Evolutionary conservation across 345 rosid genomes (phyloP), one percentile per base, ranked within the genome.

Genomic region (Barbarea vulgaris): DNA sequence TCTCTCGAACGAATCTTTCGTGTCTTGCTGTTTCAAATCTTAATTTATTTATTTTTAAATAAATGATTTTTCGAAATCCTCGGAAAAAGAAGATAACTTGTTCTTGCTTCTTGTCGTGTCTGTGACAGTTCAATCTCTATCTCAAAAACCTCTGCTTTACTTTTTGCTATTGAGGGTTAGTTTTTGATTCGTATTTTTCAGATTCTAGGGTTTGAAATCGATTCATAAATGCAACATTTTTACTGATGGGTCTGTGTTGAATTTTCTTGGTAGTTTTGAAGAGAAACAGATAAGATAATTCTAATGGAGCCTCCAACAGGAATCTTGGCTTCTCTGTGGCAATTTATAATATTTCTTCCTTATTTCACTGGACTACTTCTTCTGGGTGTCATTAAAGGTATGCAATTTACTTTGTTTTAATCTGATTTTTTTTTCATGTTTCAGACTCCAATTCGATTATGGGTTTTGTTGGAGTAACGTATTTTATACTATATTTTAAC

Each of bases 281-380:
- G 48, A 63, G 41, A 68, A 58, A 4, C 6, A 3, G 17, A 55
- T 15, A 21, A 18, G 22, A 34, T 22, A 17, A 4, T 22, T 51
- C 4, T 8, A 19, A 94, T 95, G 99, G 97, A 89, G 86, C 96
- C 96, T 69, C 93, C 96, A 52, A 82, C 30, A 36, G 99, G 97
- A 25, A 31, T 89, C 58, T 77, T 80, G 72, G 79, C 93, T 83
- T 64, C 96, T 55, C 37, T 89, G 9, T 87, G 93, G 94, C 80
- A 73, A 70, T 90, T 95, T 37, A 69, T 89, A 47, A 68, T 84
- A 76, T 95, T 95, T 74, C 83, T 95, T 14, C 99, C 99, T 79
- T 89, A 79, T 84, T 95, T 95, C 86, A 55, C 65, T 56, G 97
- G 93, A 0, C 85, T 95, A 47, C 85, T 95, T 25, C 68, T 92